A percentile compares a stretch with the other conserved stretches of the same genome.
Conservation (phyloP, 139 green algal species). For the Edaphochlamys debaryana region DNA sequence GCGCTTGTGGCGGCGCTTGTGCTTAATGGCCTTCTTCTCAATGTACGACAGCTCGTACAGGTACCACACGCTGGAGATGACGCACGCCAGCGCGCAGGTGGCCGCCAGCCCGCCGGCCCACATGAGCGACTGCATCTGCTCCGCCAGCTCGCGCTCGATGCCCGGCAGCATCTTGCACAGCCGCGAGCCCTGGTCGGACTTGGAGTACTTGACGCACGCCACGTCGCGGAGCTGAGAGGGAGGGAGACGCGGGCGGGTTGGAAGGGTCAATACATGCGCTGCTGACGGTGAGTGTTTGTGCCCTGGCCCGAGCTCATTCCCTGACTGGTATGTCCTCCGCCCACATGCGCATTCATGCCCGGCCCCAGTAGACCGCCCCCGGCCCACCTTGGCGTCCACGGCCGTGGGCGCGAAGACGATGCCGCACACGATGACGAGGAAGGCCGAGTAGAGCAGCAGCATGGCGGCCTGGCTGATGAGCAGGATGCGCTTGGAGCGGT, state of each 20-base stretch:
- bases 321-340: too few species aligned
- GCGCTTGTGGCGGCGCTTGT: slow-evolving; percentile 61
- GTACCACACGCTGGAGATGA: slow-evolving; percentile 29
- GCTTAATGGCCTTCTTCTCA: slow-evolving; percentile 68
- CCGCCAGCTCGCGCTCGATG: slow-evolving; percentile 46
- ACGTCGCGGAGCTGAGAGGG: slow-evolving; percentile 35
- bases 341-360: too few species aligned
- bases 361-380: too few species aligned
- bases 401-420: slow-evolving; percentile 9
- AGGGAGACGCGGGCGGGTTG: neutral
- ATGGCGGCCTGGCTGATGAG: slow-evolving; percentile 19
- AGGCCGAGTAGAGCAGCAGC: slow-evolving; percentile 28
- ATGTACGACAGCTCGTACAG: slow-evolving; percentile 61
- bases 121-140: slow-evolving; percentile 37
- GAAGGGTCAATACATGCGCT: too few species aligned
- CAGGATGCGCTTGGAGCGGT: slow-evolving; percentile 42
- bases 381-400: slow-evolving; percentile 29
- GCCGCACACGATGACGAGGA: slow-evolving; percentile 17
- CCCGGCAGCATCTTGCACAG: slow-evolving; percentile 58
- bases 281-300: too few species aligned
- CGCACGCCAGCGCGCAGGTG: neutral
- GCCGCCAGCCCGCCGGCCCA: slow-evolving; percentile 12
- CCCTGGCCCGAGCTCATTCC: too few species aligned
- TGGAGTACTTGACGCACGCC: slow-evolving; percentile 39
- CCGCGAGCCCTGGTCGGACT: slow-evolving; percentile 32